Evolutionary conservation across 148 eudicot species (phyloP).

Genomic region (Pharnaceum exiguum): DNA sequence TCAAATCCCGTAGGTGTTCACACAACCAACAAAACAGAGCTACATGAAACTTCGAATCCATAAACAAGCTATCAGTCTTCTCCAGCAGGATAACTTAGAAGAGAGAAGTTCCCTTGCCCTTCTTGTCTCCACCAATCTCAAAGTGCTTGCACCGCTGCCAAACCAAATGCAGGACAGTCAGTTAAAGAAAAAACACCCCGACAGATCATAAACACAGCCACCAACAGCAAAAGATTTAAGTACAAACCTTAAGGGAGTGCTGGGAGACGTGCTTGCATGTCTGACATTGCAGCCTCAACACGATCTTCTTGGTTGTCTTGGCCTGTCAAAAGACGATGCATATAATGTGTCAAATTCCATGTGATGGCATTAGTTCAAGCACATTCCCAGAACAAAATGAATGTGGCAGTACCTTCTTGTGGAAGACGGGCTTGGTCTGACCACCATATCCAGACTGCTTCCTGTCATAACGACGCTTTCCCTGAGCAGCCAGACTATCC

Average conservation of each 20-base stretch:
- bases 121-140: conserved; percentile 69
- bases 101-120: conserved; percentile 55
- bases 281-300: conserved; percentile 82
- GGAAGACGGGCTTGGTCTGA: conserved; percentile 86
- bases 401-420: conserved; percentile 53
- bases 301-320: conserved; percentile 79
- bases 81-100: conserved; percentile 23
- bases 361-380: not conserved
- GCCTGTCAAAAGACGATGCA: conserved; percentile 31
- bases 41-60: conserved; percentile 11
- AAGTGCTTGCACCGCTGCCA: conserved; percentile 62
- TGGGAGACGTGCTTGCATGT: conserved; percentile 82
- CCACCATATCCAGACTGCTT: conserved; percentile 90
- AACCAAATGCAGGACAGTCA: not conserved
- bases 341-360: not conserved
- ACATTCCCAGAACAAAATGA: not conserved
- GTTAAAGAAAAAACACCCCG: not conserved
- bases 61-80: not conserved
- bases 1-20: no score
- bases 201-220: not conserved
- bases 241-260: conserved; percentile 68
- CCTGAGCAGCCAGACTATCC: conserved; percentile 84
- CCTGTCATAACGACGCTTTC: conserved; percentile 81
- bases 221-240: not conserved
- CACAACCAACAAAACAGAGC: no score